phyloP scores from a whole-genome alignment of 2,329 filamentous ascomycete genomes.

The Monosporascus sp. region DNA sequence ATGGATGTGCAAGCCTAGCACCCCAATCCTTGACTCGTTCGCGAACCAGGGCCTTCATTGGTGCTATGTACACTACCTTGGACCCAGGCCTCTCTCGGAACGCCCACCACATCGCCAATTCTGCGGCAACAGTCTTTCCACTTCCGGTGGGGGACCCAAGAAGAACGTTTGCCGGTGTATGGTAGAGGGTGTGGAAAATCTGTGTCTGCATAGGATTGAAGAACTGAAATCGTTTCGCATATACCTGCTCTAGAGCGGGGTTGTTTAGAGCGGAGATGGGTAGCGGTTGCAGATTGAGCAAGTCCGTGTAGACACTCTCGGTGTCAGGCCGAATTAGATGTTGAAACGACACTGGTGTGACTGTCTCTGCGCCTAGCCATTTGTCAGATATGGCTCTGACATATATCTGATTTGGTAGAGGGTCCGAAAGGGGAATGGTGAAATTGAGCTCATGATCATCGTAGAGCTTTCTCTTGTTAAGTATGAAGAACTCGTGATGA shows the following conservation, averaged over 20 bases:
- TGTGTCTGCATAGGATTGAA: slow-evolving; percentile 99
- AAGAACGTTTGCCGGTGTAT: slow-evolving; percentile 86
- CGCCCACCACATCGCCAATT: slow-evolving; percentile 99
- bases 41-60: slow-evolving; percentile 97
- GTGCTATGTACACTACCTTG: slow-evolving; percentile 97
- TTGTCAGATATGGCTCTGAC: slow-evolving; percentile 90
- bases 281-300: slow-evolving; percentile 85
- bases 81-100: slow-evolving; percentile 91
- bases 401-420: slow-evolving; percentile 91
- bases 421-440: slow-evolving; percentile 91
- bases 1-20: slow-evolving; percentile 69
- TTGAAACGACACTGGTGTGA: slow-evolving; percentile 93
- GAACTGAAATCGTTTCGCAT: slow-evolving; percentile 82
- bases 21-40: slow-evolving; percentile 97
- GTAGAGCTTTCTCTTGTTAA: slow-evolving; percentile 82
- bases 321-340: slow-evolving; percentile 96
- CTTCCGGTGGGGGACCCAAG: slow-evolving; percentile 94
- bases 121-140: slow-evolving; percentile 94
- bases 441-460: slow-evolving; percentile 98
- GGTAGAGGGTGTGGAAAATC: slow-evolving; percentile 93
- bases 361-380: slow-evolving; percentile 95
- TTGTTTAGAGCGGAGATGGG: slow-evolving; percentile 86
- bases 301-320: slow-evolving; percentile 92
- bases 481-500: slow-evolving; percentile 94
- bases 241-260: slow-evolving; percentile 78